These are phyloP conservation scores for Yamadazyma sp. DNA, from an alignment of 1,139 yeast species.

Conservation along the genomic window DNA sequence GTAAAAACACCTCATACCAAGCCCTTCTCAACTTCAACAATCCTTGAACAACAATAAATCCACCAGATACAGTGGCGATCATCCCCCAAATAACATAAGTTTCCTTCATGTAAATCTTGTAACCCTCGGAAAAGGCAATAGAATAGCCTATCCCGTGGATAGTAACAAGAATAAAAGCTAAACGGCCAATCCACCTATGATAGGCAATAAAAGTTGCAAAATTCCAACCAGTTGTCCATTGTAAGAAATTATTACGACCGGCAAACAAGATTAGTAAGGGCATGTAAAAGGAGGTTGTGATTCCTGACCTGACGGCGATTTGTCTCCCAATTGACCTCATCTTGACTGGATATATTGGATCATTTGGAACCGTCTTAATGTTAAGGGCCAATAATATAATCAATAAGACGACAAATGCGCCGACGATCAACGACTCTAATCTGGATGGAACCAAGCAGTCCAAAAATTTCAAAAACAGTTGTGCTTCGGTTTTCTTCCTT, in stretches of 20 bases:
- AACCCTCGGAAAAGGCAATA: slow-evolving; percentile 14
- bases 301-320: slow-evolving; percentile 34
- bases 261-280: slow-evolving; percentile 42
- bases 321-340: slow-evolving; percentile 25
- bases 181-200: slow-evolving; percentile 42
- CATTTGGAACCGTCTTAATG: slow-evolving; percentile 20
- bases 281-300: slow-evolving; percentile 27
- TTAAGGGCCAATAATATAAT: slow-evolving; percentile 34
- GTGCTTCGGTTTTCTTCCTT: slow-evolving; percentile 25
- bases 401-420: slow-evolving; percentile 45
- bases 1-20: slow-evolving; percentile 45
- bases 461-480: slow-evolving; percentile 19
- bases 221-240: slow-evolving; percentile 42
- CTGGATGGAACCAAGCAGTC: slow-evolving; percentile 30
- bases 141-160: slow-evolving; percentile 44
- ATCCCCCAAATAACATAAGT: slow-evolving; percentile 31
- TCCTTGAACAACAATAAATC: slow-evolving; percentile 37
- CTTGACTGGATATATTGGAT: slow-evolving; percentile 23
- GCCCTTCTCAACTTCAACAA: slow-evolving; percentile 38
- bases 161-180: slow-evolving; percentile 25
- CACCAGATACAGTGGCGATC: slow-evolving; percentile 28
- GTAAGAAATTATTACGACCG: slow-evolving; percentile 45
- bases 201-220: slow-evolving; percentile 35
- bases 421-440: slow-evolving; percentile 25
- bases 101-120: slow-evolving; percentile 17